Conservation (phyloP, 2,329 filamentous ascomycete species). For the Microcyclosporella mali region DNA sequence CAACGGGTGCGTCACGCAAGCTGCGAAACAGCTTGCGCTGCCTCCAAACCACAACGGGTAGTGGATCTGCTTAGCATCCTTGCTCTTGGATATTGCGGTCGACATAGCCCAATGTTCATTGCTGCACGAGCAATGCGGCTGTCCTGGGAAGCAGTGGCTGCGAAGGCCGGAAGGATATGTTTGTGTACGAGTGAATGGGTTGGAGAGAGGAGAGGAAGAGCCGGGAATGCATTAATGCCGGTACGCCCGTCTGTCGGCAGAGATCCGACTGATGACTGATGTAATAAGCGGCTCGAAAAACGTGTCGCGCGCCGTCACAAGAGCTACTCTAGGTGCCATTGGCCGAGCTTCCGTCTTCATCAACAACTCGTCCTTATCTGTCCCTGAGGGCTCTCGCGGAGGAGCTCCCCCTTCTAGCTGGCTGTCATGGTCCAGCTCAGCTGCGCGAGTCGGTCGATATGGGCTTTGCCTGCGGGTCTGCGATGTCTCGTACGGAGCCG, state of each 20-base stretch:
- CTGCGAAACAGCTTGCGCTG: conserved; percentile 85
- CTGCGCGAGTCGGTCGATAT: conserved; percentile 10
- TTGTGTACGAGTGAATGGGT: too few relatives aligned
- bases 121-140: conserved; percentile 15
- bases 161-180: too few relatives aligned
- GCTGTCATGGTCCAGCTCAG: conserved; percentile 12
- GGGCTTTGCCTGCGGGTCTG: conserved; percentile 17
- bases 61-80: conserved; percentile 40
- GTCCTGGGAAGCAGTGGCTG: background rate
- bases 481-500: conserved; percentile 19
- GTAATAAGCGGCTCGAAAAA: background rate
- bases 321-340: too few relatives aligned
- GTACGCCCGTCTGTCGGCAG: background rate
- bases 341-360: background rate
- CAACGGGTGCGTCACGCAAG: conserved; percentile 85
- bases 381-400: background rate
- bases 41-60: conserved; percentile 81
- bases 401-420: background rate
- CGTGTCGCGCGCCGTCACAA: background rate
- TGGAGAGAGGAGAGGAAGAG: background rate
- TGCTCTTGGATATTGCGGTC: conserved; percentile 37
- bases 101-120: conserved; percentile 37
- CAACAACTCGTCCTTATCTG: background rate
- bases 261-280: background rate
- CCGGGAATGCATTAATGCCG: conserved; percentile 5